These are phyloP conservation scores for Megacollybia platyphylla DNA, from an alignment of 1,284 basidiomycete species.

Conservation along the genomic window DNA sequence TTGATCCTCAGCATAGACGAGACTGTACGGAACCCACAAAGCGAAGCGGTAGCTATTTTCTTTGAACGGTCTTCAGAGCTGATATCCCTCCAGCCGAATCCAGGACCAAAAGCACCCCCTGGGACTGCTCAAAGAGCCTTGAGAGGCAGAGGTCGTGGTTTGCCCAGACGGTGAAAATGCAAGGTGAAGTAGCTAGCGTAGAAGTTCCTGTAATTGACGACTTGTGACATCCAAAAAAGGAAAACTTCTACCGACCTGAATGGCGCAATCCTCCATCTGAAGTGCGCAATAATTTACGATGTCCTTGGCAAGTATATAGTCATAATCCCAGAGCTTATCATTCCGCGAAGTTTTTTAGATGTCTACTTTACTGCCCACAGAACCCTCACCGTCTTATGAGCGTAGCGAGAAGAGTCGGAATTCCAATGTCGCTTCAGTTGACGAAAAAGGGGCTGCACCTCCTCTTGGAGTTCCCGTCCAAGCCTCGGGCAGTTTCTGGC, in stretches of 20 bases:
- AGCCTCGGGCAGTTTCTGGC: constrained; percentile 11
- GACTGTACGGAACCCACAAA: constrained; percentile 88
- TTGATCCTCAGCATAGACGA: constrained; percentile 92
- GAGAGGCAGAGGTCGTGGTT: constrained; percentile 72
- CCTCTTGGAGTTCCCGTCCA: constrained; percentile 17
- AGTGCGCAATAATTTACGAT: no score
- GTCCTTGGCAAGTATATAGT: no score
- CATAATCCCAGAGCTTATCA: no score
- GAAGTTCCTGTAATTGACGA: no score
- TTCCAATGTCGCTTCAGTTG: constrained; percentile 10
- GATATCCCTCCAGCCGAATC: constrained; percentile 31
- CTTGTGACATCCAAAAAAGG: no score
- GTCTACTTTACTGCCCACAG: no score
- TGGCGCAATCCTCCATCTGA: no score
- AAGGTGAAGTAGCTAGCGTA: background rate
- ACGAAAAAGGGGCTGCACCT: constrained; percentile 13
- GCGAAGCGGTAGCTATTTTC: constrained; percentile 57
- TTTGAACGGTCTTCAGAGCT: constrained; percentile 3
- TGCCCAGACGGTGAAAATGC: constrained; percentile 47
- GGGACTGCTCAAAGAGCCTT: constrained; percentile 76
- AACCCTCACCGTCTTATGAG: no score
- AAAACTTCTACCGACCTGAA: no score
- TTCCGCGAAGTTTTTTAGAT: no score
- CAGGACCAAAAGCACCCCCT: constrained; percentile 76
- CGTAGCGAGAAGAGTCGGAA: constrained; percentile 2